A percentile compares a stretch with the other conserved stretches of the same genome.
Conservation (phyloP, 1,139 yeast genomes). For the Yamadazyma diospyri region DNA sequence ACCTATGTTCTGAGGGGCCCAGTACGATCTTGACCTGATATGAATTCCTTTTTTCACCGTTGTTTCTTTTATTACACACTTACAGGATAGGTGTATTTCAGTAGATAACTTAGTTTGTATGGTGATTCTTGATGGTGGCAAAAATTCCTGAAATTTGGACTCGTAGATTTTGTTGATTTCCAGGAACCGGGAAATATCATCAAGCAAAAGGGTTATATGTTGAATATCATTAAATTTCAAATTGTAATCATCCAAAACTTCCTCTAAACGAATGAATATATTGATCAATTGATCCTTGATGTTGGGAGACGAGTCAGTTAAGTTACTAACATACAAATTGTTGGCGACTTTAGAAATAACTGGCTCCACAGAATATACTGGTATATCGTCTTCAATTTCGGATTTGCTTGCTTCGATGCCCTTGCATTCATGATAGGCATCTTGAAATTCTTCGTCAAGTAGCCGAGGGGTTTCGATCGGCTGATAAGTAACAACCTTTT, state of each 20-base stretch:
- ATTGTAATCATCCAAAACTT: slow-evolving; percentile 23
- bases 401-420: neutral
- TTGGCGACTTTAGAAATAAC: slow-evolving; percentile 8
- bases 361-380: slow-evolving; percentile 5
- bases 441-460: slow-evolving; percentile 44
- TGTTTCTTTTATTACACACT: slow-evolving; percentile 16
- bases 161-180: slow-evolving; percentile 60
- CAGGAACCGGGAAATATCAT: slow-evolving; percentile 62
- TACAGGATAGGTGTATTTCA: slow-evolving; percentile 63
- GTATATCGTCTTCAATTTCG: neutral
- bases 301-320: slow-evolving; percentile 23
- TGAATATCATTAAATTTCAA: slow-evolving; percentile 43
- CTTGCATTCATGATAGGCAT: neutral
- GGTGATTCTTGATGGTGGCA: slow-evolving; percentile 89
- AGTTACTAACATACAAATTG: slow-evolving; percentile 47
- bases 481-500: slow-evolving; percentile 30
- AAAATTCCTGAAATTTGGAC: slow-evolving; percentile 50
- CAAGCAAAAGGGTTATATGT: slow-evolving; percentile 56
- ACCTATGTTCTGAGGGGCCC: slow-evolving; percentile 99
- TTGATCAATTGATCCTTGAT: slow-evolving; percentile 45
- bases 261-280: slow-evolving; percentile 43
- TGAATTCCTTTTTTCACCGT: slow-evolving; percentile 65
- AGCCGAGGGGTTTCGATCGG: slow-evolving; percentile 41
- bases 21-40: slow-evolving; percentile 85
- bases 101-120: slow-evolving; percentile 55